Conservation (phyloP, 768 basidiomycete genomes). For the Porphyrellus cyaneotinctus region DNA sequence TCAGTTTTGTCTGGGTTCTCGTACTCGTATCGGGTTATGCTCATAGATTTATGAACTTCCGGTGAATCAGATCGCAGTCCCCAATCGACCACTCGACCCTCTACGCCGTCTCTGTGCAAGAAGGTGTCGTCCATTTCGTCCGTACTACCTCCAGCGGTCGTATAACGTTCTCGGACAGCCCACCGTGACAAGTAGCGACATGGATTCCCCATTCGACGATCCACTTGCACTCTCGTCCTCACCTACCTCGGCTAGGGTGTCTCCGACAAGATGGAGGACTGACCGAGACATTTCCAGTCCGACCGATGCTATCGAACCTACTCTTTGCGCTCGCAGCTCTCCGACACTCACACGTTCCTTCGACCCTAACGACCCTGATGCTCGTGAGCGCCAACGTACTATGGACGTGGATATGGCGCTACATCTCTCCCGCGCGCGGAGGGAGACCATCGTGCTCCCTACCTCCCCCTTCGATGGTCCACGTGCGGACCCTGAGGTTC, state of each 20-base stretch:
- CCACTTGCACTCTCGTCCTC: conserved; percentile 34
- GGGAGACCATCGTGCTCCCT: conserved; percentile 49
- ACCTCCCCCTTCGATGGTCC: conserved; percentile 33
- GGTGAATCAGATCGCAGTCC: background rate
- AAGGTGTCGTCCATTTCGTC: conserved; percentile 15
- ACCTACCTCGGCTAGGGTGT: conserved; percentile 39
- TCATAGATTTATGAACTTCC: background rate
- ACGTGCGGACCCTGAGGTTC: conserved; percentile 29
- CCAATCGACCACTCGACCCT: background rate
- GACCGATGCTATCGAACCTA: conserved; percentile 39
- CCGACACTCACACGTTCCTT: conserved; percentile 60
- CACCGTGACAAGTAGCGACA: conserved; percentile 13
- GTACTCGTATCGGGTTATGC: too few species aligned
- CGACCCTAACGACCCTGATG: conserved; percentile 69
- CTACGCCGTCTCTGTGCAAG: background rate
- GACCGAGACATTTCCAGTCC: conserved; percentile 34
- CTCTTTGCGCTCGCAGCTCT: conserved; percentile 48
- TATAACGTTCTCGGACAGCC: conserved; percentile 1
- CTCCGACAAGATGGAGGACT: conserved; percentile 38
- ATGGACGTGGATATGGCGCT: conserved; percentile 95
- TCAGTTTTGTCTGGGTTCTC: too few species aligned
- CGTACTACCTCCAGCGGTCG: background rate
- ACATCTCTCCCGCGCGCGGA: conserved; percentile 67
- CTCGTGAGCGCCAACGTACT: conserved; percentile 81
- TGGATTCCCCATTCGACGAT: conserved; percentile 40